A percentile compares a stretch with the other conserved stretches of the same genome.
Evolutionary conservation across 805 yeast genomes (phyloP).

Genomic region (Debaryomyces hansenii): DNA sequence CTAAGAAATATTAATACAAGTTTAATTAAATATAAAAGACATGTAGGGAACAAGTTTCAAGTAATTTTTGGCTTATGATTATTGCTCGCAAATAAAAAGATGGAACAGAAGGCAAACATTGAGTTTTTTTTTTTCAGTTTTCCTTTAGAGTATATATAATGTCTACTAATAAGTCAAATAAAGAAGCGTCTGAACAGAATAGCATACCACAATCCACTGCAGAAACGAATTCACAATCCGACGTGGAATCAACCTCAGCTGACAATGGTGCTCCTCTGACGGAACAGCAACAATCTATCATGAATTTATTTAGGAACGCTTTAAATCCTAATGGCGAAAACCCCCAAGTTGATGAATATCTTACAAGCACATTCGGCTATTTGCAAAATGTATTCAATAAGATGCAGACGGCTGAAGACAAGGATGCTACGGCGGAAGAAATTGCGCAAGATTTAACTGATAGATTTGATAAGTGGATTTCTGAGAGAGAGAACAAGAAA

Average conservation of each 20-base stretch:
- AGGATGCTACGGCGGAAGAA: constrained; percentile 31
- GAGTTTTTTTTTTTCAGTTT: neutral
- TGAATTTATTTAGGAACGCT: constrained; percentile 5
- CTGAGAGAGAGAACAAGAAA: constrained; percentile 12
- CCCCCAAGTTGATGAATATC: constrained; percentile 25
- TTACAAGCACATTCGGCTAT: constrained; percentile 26
- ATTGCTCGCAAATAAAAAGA: too few relatives aligned
- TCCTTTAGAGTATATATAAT: neutral
- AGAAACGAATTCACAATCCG: neutral
- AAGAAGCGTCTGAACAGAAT: neutral
- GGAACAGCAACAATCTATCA: neutral
- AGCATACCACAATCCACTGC: neutral
- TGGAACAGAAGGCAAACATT: too few relatives aligned
- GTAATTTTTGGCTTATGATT: too few relatives aligned
- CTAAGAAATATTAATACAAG: too few relatives aligned
- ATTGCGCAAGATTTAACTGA: constrained; percentile 33
- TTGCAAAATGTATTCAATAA: constrained; percentile 23
- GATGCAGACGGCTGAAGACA: constrained; percentile 32
- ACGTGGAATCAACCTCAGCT: neutral
- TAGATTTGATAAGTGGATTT: constrained; percentile 29
- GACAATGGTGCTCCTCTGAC: neutral
- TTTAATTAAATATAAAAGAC: too few relatives aligned
- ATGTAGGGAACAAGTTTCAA: too few relatives aligned
- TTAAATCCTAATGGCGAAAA: constrained; percentile 32
- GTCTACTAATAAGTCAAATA: neutral